phyloP scores from a whole-genome alignment of 345 rosid genomes.

The Citrus australasica region DNA sequence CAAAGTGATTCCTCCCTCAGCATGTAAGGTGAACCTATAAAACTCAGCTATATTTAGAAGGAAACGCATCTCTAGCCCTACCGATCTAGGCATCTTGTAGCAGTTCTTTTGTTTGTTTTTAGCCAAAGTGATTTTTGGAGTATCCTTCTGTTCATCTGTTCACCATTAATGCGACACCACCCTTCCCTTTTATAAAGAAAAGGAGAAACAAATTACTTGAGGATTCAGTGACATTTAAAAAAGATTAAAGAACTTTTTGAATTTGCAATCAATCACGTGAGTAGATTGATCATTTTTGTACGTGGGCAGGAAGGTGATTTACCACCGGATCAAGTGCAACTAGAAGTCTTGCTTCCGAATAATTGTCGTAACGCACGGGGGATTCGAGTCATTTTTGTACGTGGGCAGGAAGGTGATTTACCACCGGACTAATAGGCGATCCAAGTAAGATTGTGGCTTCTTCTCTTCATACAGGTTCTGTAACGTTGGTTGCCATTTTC shows the following conservation, averaged over 20 bases:
- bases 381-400: no score
- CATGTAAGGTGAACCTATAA: neutral
- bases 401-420: no score
- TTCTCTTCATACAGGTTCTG: no score
- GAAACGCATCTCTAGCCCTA: neutral
- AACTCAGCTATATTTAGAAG: neutral
- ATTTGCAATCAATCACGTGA: neutral
- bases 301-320: no score
- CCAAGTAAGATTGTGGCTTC: no score
- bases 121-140: neutral
- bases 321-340: no score
- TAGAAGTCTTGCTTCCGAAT: no score
- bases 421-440: no score
- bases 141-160: neutral
- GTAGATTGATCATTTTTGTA: no score
- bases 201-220: neutral
- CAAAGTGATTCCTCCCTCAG: neutral
- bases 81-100: neutral
- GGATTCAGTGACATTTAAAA: neutral
- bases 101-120: neutral
- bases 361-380: no score
- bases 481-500: no score
- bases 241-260: neutral
- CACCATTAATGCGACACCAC: neutral
- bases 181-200: neutral